Evolutionary conservation across 2,329 filamentous ascomycete species (phyloP).

Genomic region (Epichloe elymi): DNA sequence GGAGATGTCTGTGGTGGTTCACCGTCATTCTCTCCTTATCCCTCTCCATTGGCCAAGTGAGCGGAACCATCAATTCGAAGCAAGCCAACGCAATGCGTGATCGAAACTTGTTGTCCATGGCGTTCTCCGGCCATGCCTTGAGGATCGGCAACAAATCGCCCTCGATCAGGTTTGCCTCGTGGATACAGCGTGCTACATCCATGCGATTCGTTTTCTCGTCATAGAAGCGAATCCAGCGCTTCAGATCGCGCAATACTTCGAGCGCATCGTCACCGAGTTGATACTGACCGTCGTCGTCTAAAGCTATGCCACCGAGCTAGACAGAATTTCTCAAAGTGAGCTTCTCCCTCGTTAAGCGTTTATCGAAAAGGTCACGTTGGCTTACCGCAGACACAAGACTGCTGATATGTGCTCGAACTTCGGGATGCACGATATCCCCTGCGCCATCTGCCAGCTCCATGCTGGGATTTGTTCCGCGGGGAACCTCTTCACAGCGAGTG

Average conservation of each 20-base stretch:
- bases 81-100: slow-evolving; percentile 72
- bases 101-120: slow-evolving; percentile 60
- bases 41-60: slow-evolving; percentile 87
- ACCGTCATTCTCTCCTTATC: slow-evolving; percentile 71
- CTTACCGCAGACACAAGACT: slow-evolving; percentile 85
- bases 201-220: slow-evolving; percentile 87
- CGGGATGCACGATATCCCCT: slow-evolving; percentile 64
- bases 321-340: not conserved
- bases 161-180: slow-evolving; percentile 82
- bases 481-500: not conserved
- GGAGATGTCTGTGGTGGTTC: slow-evolving; percentile 85
- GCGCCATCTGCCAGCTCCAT: slow-evolving; percentile 43
- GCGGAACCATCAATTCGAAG: slow-evolving; percentile 76
- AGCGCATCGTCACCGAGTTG: slow-evolving; percentile 85
- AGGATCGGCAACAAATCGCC: slow-evolving; percentile 86
- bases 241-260: slow-evolving; percentile 82
- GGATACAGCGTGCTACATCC: slow-evolving; percentile 85
- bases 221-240: slow-evolving; percentile 89
- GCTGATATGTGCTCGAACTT: slow-evolving; percentile 86
- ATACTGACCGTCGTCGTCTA: slow-evolving; percentile 70
- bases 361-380: slow-evolving; percentile 14
- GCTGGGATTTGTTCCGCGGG: not conserved
- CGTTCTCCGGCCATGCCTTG: slow-evolving; percentile 63
- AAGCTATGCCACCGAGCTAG: slow-evolving; percentile 72
- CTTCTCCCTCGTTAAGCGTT: not conserved